phyloP scores from a whole-genome alignment of 305 asterid genomes.

The Fraxinus angustifolia region DNA sequence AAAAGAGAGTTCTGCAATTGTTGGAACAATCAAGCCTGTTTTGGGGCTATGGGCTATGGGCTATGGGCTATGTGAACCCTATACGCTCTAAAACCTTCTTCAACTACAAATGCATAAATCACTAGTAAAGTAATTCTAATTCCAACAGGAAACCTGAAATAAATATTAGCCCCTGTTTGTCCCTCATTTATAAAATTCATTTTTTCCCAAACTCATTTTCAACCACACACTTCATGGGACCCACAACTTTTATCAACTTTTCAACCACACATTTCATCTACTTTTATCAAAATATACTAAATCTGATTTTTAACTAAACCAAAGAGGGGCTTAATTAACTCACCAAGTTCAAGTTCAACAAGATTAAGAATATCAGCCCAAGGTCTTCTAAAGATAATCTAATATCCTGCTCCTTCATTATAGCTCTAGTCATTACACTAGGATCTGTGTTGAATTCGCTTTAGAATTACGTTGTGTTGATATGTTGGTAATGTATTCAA shows the following conservation, averaged over 20 bases:
- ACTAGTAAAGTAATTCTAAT: background rate
- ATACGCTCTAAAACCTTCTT: background rate
- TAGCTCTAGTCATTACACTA: background rate
- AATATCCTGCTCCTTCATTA: background rate
- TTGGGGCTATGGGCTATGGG: background rate
- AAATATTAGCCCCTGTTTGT: background rate
- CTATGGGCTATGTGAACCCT: background rate
- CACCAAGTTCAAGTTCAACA: background rate
- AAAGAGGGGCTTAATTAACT: background rate
- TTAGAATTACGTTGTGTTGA: slow-evolving; percentile 17
- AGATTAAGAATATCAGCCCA: background rate
- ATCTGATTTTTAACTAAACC: background rate
- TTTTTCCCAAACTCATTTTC: background rate
- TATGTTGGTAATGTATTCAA: slow-evolving; percentile 20
- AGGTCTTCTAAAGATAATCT: background rate
- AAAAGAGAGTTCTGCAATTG: background rate
- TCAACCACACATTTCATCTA: background rate
- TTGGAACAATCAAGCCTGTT: background rate
- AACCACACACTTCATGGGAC: background rate
- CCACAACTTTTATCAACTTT: background rate
- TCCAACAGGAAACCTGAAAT: background rate
- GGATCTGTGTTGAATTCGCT: slow-evolving; percentile 14
- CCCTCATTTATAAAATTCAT: background rate
- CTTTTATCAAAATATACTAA: background rate
- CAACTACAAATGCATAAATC: background rate